Conservation (phyloP, 371 early-diverging fungal genomes). For the Circinella umbellata region DNA sequence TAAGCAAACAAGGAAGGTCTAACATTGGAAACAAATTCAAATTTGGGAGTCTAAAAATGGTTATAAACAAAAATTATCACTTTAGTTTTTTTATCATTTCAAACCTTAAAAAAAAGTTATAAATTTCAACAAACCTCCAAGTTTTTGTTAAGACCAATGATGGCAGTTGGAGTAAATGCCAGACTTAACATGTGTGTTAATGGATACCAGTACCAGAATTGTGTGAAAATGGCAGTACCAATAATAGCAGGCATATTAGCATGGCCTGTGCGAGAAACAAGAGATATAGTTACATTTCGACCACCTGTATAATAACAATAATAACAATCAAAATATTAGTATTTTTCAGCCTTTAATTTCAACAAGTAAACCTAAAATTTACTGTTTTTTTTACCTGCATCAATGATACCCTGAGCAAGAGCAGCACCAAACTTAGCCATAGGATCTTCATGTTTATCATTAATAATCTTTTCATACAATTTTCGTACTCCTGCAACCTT, state of each 20-base stretch:
- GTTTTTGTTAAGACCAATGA: conserved; percentile 93
- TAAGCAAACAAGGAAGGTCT: conserved; percentile 93
- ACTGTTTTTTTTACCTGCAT: conserved; percentile 72
- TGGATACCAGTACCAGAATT: conserved; percentile 99
- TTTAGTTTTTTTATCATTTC: not conserved
- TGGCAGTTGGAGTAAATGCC: conserved; percentile 93
- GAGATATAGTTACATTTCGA: conserved; percentile 94
- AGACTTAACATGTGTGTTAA: conserved; percentile 93
- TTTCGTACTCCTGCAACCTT: conserved; percentile 86
- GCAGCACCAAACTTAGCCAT: conserved; percentile 98
- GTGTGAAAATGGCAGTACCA: conserved; percentile 96
- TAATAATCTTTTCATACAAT: conserved; percentile 87
- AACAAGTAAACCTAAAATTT: not conserved
- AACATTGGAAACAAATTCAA: conserved; percentile 84
- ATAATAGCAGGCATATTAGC: conserved; percentile 94
- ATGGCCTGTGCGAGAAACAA: conserved; percentile 90
- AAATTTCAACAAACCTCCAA: conserved; percentile 55
- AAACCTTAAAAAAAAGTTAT: not conserved
- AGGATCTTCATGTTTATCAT: conserved; percentile 92
- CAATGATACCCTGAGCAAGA: conserved; percentile 97
- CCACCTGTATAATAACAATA: conserved; percentile 67
- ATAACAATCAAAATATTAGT: not conserved
- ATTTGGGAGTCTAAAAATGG: conserved; percentile 74
- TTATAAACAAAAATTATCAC: not conserved
- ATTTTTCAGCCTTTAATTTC: not conserved